Conservation (phyloP, 1,284 basidiomycete species). For the Mycena sp. region DNA sequence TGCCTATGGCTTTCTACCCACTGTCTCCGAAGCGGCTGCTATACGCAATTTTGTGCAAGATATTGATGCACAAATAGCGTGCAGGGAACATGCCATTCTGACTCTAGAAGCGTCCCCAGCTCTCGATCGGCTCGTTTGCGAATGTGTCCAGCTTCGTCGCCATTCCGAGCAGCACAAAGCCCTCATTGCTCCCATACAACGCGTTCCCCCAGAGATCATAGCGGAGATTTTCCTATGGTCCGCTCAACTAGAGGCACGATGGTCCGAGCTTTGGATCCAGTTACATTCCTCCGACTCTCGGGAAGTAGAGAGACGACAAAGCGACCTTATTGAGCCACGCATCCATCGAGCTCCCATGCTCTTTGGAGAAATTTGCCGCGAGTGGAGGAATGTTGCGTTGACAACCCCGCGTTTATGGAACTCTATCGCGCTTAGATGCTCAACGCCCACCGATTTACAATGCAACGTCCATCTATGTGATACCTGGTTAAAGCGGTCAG, state of each 20-base stretch:
- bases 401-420: conserved; percentile 4
- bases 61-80: background rate
- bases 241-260: background rate
- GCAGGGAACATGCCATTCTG: background rate
- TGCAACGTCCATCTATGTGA: background rate
- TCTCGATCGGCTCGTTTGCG: background rate
- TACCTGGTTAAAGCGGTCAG: conserved; percentile 4
- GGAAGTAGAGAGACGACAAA: background rate
- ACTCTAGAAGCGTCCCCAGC: background rate
- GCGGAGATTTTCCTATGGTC: conserved; percentile 5
- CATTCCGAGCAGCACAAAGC: background rate
- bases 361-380: background rate
- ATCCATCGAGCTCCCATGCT: background rate
- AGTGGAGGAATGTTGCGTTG: conserved; percentile 1
- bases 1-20: background rate
- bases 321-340: background rate
- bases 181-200: conserved; percentile 1
- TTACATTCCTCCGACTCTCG: background rate
- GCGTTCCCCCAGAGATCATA: background rate
- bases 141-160: conserved; percentile 2
- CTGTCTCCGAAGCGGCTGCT: background rate
- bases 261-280: background rate
- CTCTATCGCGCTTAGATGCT: background rate
- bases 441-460: background rate
- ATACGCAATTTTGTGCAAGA: background rate